Evolutionary conservation across 805 yeast genomes (phyloP), one percentile per base, ranked within the genome.

Genomic region (Candida quercuum): DNA sequence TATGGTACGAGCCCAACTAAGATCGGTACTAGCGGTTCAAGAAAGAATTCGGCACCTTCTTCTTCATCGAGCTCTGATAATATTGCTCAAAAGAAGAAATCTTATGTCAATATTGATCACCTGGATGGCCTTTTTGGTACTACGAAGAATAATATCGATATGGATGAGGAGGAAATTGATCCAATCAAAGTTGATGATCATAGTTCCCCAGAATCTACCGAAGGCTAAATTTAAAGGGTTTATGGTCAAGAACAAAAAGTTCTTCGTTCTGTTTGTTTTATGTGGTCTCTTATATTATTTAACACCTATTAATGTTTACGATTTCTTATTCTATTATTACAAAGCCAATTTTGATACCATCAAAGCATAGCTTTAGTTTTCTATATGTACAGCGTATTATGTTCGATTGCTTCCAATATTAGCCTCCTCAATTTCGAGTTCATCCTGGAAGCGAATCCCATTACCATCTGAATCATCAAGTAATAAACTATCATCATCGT

Each of bases 111-210:
- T 19, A 40, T 52, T 28, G 51, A 52, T 37, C 40, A 33, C 12
- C 25, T 39, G 16, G 57, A 52, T 41, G 57, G 57, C 2, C 28
- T 50, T 27, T 52, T 50, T 23, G 21, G 17, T 4, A 15, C 34
- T 12, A 27, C 26, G 16, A 21, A 38, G 21, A 24, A 30, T 27
- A 41, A 21, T 17, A 12, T 25, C 9, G 35, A 25, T 21, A 36
- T 32, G 15, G 47, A 38, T n/a, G 40, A 33, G 16, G 42, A 35
- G 13, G 39, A 16, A 19, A 17, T 39, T 17, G 53, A 48, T 29
- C 48, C 54, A 6, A 35, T 43, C 8, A 47, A 47, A 25, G 51
- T 42, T 21, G 52, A 48, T 28, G 56, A 40, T 6, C 26, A 34
- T 15, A 22, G 25, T 2, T 10, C 36, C 3, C 36, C 35, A 15